Base-by-base conservation (phyloP, 805 yeast species). In the Candida ipomoeae region DNA sequence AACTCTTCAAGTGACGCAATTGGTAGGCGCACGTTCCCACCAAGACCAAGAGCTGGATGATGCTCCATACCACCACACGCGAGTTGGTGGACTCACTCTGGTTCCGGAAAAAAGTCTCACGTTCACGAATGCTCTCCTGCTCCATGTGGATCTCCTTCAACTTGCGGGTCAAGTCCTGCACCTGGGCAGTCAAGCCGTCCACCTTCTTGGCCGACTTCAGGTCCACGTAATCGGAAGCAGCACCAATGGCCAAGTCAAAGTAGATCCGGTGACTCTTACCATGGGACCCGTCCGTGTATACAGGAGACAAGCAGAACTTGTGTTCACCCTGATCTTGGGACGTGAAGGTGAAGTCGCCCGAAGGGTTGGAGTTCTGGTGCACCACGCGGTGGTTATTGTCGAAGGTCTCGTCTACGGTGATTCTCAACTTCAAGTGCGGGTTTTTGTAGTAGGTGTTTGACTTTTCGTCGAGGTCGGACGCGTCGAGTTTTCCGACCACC, bases 271-370 rank as follows among this genome's bases (percentile, higher is more conserved):
- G 84, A 52, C 69, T 70, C 53, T 75, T 73, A 61, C 80, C 79
- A 52, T 80, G 74, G 61, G 87, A 75, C 83, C 90, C 86, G 48
- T 87, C 89, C 83, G 83, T 38, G 82, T 83, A 66, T 17, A 67
- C 58, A 26, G 83, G 82, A 20, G 69, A 70, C 58, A 90, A 71
- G 70, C 97, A 90, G 60, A 91, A 77, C 60, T 78, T 77, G 74
- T 90, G 97, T 65, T 87, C 95, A 36, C 97, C 97, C 10, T 85
- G 73, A 48, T 87, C 96, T 42, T 82, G 70, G 1, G 97, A 87
- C 11, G 91, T 85, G 73, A 88, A 90, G 31, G 90, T 78, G 67
- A 89, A 87, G 54, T 84, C 84, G 14, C 89, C 87, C 37, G 66
- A 68, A 11, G 87, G 71, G 2, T 76, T 57, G 26, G 83, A 81